These are phyloP conservation scores for Fraxinus anomala DNA, from an alignment of 257 asterid species.

Conservation along the genomic window DNA sequence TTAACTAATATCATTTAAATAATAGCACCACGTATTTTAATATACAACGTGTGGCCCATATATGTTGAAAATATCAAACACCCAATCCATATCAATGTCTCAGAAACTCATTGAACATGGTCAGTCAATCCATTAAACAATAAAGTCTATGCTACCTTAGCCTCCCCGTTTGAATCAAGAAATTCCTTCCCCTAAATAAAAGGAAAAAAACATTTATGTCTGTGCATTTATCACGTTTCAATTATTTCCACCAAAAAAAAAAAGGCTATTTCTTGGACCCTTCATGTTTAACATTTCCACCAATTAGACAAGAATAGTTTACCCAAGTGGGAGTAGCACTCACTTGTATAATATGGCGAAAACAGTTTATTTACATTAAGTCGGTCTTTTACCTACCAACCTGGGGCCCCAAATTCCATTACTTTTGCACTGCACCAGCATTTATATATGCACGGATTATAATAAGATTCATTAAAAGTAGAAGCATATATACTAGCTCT, in stretches of 20 bases:
- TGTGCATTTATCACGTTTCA: background rate
- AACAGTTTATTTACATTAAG: too few species aligned
- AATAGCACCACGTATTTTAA: too few species aligned
- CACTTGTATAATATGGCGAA: too few species aligned
- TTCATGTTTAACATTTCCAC: background rate
- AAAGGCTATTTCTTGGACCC: background rate
- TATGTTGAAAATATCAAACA: too few species aligned
- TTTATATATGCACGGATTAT: too few species aligned
- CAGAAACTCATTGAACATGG: background rate
- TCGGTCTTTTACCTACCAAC: background rate
- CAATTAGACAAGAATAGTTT: background rate
- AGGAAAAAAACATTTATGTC: background rate
- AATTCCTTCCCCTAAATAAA: background rate
- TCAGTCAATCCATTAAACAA: background rate
- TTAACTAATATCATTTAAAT: too few species aligned
- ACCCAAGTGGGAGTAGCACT: background rate
- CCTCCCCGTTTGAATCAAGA: background rate
- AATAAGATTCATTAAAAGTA: background rate
- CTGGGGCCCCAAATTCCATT: background rate
- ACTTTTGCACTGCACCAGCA: background rate
- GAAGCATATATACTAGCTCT: background rate
- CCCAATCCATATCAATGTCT: background rate
- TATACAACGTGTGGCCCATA: too few species aligned
- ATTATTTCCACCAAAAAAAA: background rate
- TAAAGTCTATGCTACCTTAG: background rate